Base-by-base conservation (phyloP, 331 rosid species). In the Dryas integrifolia region DNA sequence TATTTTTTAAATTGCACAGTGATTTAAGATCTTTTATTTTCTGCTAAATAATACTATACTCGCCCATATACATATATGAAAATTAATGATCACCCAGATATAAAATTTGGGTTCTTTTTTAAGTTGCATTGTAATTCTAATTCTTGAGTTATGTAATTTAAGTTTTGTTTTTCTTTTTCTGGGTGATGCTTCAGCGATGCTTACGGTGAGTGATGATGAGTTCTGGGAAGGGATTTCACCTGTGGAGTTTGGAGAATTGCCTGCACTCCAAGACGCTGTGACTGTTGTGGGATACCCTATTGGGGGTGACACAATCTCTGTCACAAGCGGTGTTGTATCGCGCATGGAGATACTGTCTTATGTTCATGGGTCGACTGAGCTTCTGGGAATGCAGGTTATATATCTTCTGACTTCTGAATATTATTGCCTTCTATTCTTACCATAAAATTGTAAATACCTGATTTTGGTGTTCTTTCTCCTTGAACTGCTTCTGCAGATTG, bases 141-240 rank as follows among this genome's bases (percentile, higher is more conserved):
- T 13, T 50, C 55, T 3, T 50, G n/a, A 50, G 15, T 50, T 50
- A 12, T 50, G 55, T 1, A 44, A 9, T 3, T 35, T 67, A 8
- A 50, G 35, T 35, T 9, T 38, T 68, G 35, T 1, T n/a, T 16
- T 43, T 4, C 51, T 44, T 52, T 47, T 15, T 58, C 65, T 64
- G 79, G 43, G 9, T 76, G 67, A 79, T 85, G 65, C 75, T 81
- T 74, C 85, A 91, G 96, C 96, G 47, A 84, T 91, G 97, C 83
- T 91, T 79, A 76, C 92, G 1, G 96, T 85, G 80, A 86, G 83
- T 48, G 89, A 87, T 69, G 91, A 91, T 43, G 91, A 88, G 81
- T 91, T 91, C 79, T 91, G 92, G 97, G 82, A 88, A 71, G 97
- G 96, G 68, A 89, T 91, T 85, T 81, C 87, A 35, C 92, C 96